A percentile compares a stretch with the other conserved stretches of the same genome.
These are phyloP conservation scores for Crithidia mellificae DNA, from an alignment of 208 protist genomes.

Conservation along the genomic window DNA sequence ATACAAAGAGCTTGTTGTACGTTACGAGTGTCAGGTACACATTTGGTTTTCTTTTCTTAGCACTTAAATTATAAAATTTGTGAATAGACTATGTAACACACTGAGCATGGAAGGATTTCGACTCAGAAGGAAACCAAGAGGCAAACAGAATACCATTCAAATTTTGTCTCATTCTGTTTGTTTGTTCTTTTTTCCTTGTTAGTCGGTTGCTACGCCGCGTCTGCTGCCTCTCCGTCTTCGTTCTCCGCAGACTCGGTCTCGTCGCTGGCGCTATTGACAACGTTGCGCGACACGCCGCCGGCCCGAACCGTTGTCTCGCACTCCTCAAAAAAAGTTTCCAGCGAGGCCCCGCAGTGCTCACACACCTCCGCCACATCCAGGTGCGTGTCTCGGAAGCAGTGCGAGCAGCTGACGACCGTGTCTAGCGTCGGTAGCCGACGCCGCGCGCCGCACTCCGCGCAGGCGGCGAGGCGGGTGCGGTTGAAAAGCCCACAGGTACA, in stretches of 20 bases:
- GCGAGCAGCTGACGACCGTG: constrained; percentile 42
- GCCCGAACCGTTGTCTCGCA: constrained; percentile 6
- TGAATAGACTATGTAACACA: too few species aligned
- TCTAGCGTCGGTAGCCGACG: constrained; percentile 46
- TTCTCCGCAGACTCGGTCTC: neutral
- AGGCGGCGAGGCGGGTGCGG: constrained; percentile 24
- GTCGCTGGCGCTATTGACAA: neutral
- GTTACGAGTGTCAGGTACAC: too few species aligned
- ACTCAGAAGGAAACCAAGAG: too few species aligned
- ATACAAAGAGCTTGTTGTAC: too few species aligned
- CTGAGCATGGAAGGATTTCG: too few species aligned
- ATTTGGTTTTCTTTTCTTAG: too few species aligned
- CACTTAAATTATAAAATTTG: too few species aligned
- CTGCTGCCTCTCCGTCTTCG: neutral
- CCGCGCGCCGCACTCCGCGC: constrained; percentile 59
- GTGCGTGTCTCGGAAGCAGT: constrained; percentile 58
- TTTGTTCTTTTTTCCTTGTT: too few species aligned
- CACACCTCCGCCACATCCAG: constrained; percentile 63
- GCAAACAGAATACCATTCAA: too few species aligned
- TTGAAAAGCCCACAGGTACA: constrained; percentile 68
- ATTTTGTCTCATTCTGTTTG: too few species aligned
- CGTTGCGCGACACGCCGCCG: neutral
- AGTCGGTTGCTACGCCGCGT: too few species aligned
- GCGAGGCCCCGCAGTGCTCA: constrained; percentile 45
- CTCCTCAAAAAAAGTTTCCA: constrained; percentile 7